A percentile compares a stretch with the other conserved stretches of the same genome.
phyloP scores from a whole-genome alignment of 73 alveolate species.

The Uronychia setigera region DNA sequence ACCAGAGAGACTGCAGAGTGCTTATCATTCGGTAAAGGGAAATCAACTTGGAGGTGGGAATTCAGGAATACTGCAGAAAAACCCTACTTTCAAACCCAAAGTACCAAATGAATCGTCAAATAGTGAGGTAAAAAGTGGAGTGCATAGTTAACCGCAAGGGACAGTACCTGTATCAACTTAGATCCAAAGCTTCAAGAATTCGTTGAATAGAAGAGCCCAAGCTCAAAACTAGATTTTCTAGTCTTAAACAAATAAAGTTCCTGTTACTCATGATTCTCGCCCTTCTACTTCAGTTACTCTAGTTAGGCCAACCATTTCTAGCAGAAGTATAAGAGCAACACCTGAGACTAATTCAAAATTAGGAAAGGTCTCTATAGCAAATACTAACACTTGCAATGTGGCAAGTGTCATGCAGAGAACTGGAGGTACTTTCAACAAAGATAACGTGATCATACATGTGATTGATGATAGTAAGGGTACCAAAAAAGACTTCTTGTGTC shows the following conservation, averaged over 20 bases:
- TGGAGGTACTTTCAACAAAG: background rate
- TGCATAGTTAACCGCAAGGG: background rate
- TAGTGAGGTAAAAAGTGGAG: background rate
- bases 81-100: background rate
- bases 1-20: background rate
- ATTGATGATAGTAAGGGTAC: slow-evolving; percentile 58
- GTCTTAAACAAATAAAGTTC: too few species aligned
- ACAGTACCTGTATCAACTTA: background rate
- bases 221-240: background rate
- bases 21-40: background rate
- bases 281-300: background rate
- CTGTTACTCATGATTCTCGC: background rate
- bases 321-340: background rate
- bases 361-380: background rate
- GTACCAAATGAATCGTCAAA: background rate
- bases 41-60: background rate
- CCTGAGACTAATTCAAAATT: background rate
- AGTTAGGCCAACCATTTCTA: background rate
- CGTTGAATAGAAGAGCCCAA: background rate
- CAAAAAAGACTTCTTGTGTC: slow-evolving; percentile 66
- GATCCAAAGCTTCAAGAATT: too few species aligned
- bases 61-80: background rate
- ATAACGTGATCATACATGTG: slow-evolving; percentile 58
- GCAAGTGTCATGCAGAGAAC: background rate
- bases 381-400: background rate